Base-by-base conservation (phyloP, 2,329 filamentous ascomycete species). In the Herpotrichia juniperi region DNA sequence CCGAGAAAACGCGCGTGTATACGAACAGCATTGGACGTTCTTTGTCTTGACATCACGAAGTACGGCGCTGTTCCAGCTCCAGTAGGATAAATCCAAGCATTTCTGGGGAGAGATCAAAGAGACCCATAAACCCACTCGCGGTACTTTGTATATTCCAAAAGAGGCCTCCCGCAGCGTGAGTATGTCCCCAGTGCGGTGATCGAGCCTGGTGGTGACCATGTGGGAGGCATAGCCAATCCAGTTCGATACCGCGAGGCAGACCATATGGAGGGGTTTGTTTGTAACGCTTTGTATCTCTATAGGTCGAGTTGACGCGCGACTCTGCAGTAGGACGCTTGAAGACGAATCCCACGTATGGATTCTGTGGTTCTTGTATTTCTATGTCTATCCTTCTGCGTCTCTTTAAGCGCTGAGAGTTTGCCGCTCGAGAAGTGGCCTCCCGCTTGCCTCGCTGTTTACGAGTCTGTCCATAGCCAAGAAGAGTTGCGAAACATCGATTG, bases 331-430 rank as follows among this genome's bases (percentile, higher is more conserved):
- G 24, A 30, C 31, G 32, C 11, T 50, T 42, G 34, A 31, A 35
- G 46, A 32, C 31, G 48, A 45, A 32, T 40, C 37, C 37, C 37
- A 40, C n/a, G 37, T 14, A 24, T 40, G 19, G 37, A 40, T n/a
- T 52, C 57, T 59, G 51, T 65, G 56, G 60, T 47, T 64, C 62
- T 63, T 67, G 59, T 56, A 61, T 65, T 67, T 61, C 60, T 64
- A 63, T 46, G 54, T 61, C 61, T 69, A 66, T 49, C 48, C 53
- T 55, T 54, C 57, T 58, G 65, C 59, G 55, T 46, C 58, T 58
- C 53, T 58, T 48, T 61, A 64, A 64, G 64, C 66, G 64, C 67
- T 56, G 48, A 48, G 44, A 32, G 51, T 50, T 45, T 51, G 52
- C 56, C 49, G 45, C 54, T 54, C 51, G 58, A 46, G 50, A 26